These are phyloP conservation scores for Moelleriella libera DNA, from an alignment of 2,329 filamentous ascomycete genomes.

Conservation along the genomic window DNA sequence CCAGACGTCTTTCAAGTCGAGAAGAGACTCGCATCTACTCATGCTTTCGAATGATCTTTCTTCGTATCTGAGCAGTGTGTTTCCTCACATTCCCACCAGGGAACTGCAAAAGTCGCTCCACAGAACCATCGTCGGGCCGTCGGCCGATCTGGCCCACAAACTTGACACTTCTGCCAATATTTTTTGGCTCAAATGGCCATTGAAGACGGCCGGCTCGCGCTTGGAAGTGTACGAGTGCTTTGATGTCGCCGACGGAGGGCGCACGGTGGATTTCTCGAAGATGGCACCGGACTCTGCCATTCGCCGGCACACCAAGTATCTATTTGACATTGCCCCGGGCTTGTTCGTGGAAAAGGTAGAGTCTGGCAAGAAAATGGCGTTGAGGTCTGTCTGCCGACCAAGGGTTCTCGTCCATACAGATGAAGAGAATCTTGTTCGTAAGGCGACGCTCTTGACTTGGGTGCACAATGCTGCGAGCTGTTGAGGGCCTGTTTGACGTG, in stretches of 20 bases:
- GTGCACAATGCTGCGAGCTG: slow-evolving; percentile 7
- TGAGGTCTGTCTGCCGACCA: slow-evolving; percentile 18
- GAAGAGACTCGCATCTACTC: slow-evolving; percentile 13
- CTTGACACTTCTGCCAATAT: slow-evolving; percentile 19
- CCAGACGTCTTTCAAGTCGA: slow-evolving; percentile 16
- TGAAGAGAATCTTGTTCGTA: slow-evolving; percentile 12
- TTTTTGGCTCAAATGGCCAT: slow-evolving; percentile 22
- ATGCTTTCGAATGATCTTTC: slow-evolving; percentile 19
- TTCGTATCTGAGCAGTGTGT: slow-evolving; percentile 14
- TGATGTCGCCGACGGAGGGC: slow-evolving; percentile 17
- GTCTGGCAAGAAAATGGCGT: slow-evolving; percentile 15
- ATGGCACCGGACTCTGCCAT: slow-evolving; percentile 14
- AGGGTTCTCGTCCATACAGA: slow-evolving; percentile 17
- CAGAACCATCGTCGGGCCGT: slow-evolving; percentile 18
- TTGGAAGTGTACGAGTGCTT: slow-evolving; percentile 22
- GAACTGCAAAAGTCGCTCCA: slow-evolving; percentile 19
- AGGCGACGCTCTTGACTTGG: slow-evolving; percentile 19
- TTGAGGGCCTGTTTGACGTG: not conserved
- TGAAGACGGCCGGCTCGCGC: slow-evolving; percentile 18
- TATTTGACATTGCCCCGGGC: slow-evolving; percentile 22
- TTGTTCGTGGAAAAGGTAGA: slow-evolving; percentile 22
- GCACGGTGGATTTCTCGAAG: slow-evolving; percentile 14
- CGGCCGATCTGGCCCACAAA: slow-evolving; percentile 20
- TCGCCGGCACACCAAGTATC: slow-evolving; percentile 16
- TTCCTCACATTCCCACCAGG: slow-evolving; percentile 11